phyloP scores from a whole-genome alignment of 345 rosid genomes.

The Salix arbutifolia region DNA sequence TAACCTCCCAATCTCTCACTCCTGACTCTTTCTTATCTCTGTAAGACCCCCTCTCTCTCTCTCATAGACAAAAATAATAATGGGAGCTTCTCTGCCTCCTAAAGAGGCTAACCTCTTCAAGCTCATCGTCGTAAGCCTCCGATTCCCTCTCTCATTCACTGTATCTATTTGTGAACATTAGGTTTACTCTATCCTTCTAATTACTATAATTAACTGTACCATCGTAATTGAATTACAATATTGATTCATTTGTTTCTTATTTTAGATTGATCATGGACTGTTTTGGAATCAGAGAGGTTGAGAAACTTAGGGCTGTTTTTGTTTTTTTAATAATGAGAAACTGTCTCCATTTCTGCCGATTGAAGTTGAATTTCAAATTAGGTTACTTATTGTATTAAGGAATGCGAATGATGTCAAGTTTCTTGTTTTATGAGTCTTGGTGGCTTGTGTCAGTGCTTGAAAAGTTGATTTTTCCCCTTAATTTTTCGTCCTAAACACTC shows the following conservation, averaged over 20 bases:
- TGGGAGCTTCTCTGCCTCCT: constrained; percentile 98
- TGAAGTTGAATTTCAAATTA: not conserved
- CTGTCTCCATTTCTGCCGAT: not conserved
- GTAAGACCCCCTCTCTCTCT: constrained; percentile 8
- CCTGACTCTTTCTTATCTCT: not conserved
- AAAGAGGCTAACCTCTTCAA: constrained; percentile 99
- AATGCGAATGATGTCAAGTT: not conserved
- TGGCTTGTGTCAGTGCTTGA: not conserved
- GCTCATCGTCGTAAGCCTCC: constrained; percentile 87
- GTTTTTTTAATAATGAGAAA: not conserved
- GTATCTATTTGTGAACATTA: not conserved
- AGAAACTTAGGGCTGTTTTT: not conserved
- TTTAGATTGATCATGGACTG: not conserved
- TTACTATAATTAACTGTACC: not conserved
- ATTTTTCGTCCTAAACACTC: not conserved
- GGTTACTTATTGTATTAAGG: not conserved
- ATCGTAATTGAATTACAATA: not conserved
- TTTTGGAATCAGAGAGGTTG: not conserved
- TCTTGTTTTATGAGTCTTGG: not conserved
- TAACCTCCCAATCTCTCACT: not conserved
- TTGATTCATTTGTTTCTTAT: not conserved
- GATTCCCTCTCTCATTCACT: constrained; percentile 14
- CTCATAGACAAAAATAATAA: constrained; percentile 22
- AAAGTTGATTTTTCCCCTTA: not conserved
- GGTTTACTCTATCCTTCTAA: not conserved